These are phyloP conservation scores for Suhomyces yuchorum DNA, from an alignment of 1,139 yeast species.

Conservation along the genomic window DNA sequence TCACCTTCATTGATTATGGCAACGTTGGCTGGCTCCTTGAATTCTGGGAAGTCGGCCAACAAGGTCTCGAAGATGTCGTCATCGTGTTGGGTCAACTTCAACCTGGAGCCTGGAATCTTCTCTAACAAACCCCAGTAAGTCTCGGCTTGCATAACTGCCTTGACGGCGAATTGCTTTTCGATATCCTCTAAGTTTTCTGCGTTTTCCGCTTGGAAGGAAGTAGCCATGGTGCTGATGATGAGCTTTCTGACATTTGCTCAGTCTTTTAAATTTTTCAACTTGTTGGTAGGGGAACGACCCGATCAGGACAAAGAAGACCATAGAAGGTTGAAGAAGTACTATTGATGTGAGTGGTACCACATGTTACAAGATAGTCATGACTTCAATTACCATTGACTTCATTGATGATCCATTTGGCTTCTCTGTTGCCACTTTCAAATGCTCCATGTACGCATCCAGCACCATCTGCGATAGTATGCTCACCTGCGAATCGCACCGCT, in stretches of 20 bases:
- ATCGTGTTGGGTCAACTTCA: conserved; percentile 78
- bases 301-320: neutral
- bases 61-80: conserved; percentile 78
- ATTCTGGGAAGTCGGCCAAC: conserved; percentile 83
- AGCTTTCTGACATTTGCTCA: neutral
- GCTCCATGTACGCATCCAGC: conserved; percentile 88
- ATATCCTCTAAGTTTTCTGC: conserved; percentile 69
- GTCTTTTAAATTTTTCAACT: neutral
- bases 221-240: conserved; percentile 13
- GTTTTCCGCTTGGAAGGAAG: conserved; percentile 51
- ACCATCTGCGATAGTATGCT: conserved; percentile 75
- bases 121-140: conserved; percentile 85
- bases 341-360: too few relatives aligned
- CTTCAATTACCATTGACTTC: neutral
- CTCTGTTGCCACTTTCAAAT: conserved; percentile 70
- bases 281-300: neutral
- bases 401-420: conserved; percentile 52
- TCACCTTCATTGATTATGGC: conserved; percentile 69
- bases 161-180: conserved; percentile 96
- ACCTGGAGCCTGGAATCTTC: conserved; percentile 73
- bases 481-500: conserved; percentile 77
- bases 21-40: conserved; percentile 56
- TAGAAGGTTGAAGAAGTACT: neutral
- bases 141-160: conserved; percentile 94
- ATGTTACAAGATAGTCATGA: neutral